phyloP scores from a whole-genome alignment of 2,329 filamentous ascomycete genomes.

The Ophiostoma australiae region DNA sequence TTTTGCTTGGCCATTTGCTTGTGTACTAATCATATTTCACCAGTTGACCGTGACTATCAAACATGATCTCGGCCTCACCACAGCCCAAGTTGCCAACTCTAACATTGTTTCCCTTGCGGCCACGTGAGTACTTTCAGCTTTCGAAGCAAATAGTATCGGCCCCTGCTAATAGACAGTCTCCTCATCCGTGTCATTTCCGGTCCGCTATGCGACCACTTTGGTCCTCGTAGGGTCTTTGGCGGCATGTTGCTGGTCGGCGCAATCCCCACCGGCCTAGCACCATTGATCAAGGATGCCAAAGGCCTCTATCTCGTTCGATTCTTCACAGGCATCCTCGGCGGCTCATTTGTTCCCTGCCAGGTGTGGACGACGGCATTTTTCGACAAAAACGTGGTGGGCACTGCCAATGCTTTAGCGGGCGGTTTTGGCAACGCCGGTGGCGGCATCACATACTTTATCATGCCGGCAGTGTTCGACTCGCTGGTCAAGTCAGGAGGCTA shows the following conservation, averaged over 20 bases:
- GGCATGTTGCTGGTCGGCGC: slow-evolving; percentile 70
- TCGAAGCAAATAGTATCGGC: neutral
- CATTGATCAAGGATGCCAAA: slow-evolving; percentile 62
- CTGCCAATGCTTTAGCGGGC: slow-evolving; percentile 77
- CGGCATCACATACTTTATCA: slow-evolving; percentile 88
- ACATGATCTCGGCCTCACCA: slow-evolving; percentile 66
- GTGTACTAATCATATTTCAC: neutral
- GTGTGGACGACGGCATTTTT: slow-evolving; percentile 93
- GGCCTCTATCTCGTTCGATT: slow-evolving; percentile 71
- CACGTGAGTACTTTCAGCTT: slow-evolving; percentile 44
- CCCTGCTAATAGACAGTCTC: slow-evolving; percentile 43
- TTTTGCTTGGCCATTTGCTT: neutral
- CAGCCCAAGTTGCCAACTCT: slow-evolving; percentile 74
- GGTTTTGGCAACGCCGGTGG: slow-evolving; percentile 85
- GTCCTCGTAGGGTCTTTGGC: slow-evolving; percentile 74
- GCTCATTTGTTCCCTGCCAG: slow-evolving; percentile 77
- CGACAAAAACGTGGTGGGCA: slow-evolving; percentile 86
- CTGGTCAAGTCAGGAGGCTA: neutral
- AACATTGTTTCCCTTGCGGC: slow-evolving; percentile 78
- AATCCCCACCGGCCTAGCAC: slow-evolving; percentile 76
- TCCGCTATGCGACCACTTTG: slow-evolving; percentile 79
- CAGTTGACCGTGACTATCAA: slow-evolving; percentile 71
- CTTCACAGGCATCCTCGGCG: slow-evolving; percentile 75
- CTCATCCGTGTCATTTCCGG: slow-evolving; percentile 73
- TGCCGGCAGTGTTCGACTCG: slow-evolving; percentile 77